Conservation (phyloP, 2,329 filamentous ascomycete genomes). For the Thielaviopsis punctulata region DNA sequence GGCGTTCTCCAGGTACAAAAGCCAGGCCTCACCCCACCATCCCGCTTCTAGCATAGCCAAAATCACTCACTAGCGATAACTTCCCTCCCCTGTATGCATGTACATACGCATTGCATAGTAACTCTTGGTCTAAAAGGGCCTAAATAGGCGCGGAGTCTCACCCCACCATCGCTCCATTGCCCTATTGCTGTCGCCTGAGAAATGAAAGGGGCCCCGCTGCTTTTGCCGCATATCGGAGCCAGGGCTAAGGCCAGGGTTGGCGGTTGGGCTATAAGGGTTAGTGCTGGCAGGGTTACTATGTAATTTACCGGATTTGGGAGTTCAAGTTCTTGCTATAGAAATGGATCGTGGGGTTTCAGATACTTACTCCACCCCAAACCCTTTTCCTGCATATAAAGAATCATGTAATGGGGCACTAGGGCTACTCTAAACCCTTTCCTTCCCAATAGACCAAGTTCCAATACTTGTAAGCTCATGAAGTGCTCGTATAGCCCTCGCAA, state of each 20-base stretch:
- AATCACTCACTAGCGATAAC: not conserved
- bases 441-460: too few species aligned
- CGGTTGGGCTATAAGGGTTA: not conserved
- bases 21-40: not conserved
- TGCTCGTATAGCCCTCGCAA: not conserved
- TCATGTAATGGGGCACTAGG: too few species aligned
- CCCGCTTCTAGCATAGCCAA: not conserved
- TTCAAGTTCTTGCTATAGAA: too few species aligned
- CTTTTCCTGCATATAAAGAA: too few species aligned
- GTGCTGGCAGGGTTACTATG: not conserved
- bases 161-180: not conserved
- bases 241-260: not conserved
- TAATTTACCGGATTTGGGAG: too few species aligned
- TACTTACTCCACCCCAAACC: too few species aligned
- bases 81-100: not conserved
- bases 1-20: not conserved
- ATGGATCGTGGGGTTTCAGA: too few species aligned
- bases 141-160: not conserved
- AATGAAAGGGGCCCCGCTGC: not conserved
- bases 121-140: not conserved
- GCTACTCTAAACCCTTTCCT: too few species aligned
- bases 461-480: not conserved
- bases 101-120: too few species aligned
- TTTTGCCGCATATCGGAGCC: not conserved
- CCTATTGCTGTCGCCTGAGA: not conserved